These are phyloP conservation scores for Aureobasidium leucospermi DNA, from an alignment of 2,329 filamentous ascomycete genomes.

Conservation along the genomic window DNA sequence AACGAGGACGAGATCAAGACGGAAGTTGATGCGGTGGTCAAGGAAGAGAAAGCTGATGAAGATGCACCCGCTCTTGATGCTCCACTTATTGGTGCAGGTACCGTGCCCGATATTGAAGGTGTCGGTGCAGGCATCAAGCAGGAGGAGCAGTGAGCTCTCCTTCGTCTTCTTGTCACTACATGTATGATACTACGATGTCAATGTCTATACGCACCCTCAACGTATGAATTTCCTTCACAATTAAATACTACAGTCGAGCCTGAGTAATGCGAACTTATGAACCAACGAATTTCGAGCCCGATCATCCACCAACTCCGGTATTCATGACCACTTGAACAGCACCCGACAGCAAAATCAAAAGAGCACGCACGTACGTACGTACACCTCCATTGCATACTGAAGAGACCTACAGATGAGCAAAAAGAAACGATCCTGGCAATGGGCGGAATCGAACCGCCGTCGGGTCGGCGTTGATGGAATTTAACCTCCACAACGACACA, in stretches of 20 bases:
- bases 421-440: constrained; percentile 13
- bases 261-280: no score
- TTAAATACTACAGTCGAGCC: no score
- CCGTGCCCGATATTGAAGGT: constrained; percentile 23
- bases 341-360: neutral
- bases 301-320: no score
- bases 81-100: constrained; percentile 2
- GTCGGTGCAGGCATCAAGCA: constrained; percentile 15
- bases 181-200: neutral
- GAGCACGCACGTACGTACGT: no score
- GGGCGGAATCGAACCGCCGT: constrained; percentile 16
- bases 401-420: neutral
- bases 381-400: no score
- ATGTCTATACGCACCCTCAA: neutral
- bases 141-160: neutral
- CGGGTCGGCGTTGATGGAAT: constrained; percentile 12
- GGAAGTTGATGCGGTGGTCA: constrained; percentile 20
- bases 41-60: constrained; percentile 23
- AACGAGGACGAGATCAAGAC: constrained; percentile 28
- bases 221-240: no score
- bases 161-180: neutral
- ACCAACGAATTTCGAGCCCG: no score
- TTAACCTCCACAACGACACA: constrained; percentile 11
- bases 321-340: neutral
- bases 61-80: constrained; percentile 24